phyloP scores from a whole-genome alignment of 208 protist species.

The Crithidia fasciculata region DNA sequence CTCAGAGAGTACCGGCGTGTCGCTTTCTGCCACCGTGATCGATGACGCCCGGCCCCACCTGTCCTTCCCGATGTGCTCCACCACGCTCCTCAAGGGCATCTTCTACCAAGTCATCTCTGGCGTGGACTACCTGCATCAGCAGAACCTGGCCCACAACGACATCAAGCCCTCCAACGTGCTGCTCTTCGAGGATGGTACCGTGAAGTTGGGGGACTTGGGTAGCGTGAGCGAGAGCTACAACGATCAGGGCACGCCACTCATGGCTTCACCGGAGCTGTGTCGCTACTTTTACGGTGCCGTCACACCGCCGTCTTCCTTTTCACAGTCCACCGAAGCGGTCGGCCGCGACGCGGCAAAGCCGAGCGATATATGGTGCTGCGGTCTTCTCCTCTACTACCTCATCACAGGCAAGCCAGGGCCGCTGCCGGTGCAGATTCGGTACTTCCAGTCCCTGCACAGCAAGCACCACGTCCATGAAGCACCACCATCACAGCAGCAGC shows the following conservation, averaged over 20 bases:
- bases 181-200: slow-evolving; percentile 72
- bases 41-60: slow-evolving; percentile 19
- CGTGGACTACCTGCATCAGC: slow-evolving; percentile 79
- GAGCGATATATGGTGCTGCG: slow-evolving; percentile 89
- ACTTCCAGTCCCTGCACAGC: slow-evolving; percentile 37
- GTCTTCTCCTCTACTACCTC: slow-evolving; percentile 77
- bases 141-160: slow-evolving; percentile 84
- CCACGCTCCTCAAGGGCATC: slow-evolving; percentile 69
- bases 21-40: not conserved
- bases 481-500: not conserved
- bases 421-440: slow-evolving; percentile 48
- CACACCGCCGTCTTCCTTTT: slow-evolving; percentile 25
- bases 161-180: slow-evolving; percentile 87
- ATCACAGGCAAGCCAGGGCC: slow-evolving; percentile 65
- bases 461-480: not conserved
- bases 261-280: slow-evolving; percentile 88
- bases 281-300: slow-evolving; percentile 61
- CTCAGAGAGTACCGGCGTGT: too few species aligned
- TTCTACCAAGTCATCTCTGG: slow-evolving; percentile 78
- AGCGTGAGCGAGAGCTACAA: slow-evolving; percentile 60
- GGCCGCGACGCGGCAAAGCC: slow-evolving; percentile 29
- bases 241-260: slow-evolving; percentile 86
- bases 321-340: slow-evolving; percentile 18
- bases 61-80: slow-evolving; percentile 44
- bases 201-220: slow-evolving; percentile 81